Percentiles rank a stretch among this genome's conserved stretches.
These are phyloP conservation scores for Graphiopsis chlorocephala DNA, from an alignment of 2,329 filamentous ascomycete species.

Conservation along the genomic window DNA sequence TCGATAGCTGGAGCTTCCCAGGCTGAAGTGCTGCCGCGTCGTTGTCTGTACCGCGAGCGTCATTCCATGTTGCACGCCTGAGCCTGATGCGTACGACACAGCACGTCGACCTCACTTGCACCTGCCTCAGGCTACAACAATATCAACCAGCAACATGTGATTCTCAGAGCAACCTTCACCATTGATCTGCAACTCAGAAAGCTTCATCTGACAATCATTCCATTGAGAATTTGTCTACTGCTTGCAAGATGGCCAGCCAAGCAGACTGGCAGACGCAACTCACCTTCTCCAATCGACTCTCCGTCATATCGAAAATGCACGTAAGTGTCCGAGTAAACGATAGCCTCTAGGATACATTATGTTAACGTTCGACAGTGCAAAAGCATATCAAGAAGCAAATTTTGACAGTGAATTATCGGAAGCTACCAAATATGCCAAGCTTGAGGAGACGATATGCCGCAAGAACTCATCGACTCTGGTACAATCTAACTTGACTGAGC, in stretches of 20 bases:
- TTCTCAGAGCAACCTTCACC: not conserved
- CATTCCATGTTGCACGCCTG: not conserved
- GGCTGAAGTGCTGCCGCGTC: conserved; percentile 5
- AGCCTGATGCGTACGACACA: not conserved
- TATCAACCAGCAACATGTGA: not conserved
- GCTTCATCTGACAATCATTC: not conserved
- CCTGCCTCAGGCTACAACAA: not conserved
- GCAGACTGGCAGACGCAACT: conserved; percentile 42
- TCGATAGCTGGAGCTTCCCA: conserved; percentile 2
- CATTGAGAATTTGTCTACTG: too few species aligned
- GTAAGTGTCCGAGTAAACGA: conserved; percentile 27
- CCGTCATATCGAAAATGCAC: conserved; percentile 49
- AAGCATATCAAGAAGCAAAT: conserved; percentile 47
- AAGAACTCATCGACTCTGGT: conserved; percentile 58
- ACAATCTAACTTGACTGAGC: conserved; percentile 20
- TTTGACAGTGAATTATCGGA: conserved; percentile 46
- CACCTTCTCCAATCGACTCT: conserved; percentile 46
- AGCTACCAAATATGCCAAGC: conserved; percentile 59
- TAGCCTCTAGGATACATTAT: not conserved
- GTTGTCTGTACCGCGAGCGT: not conserved
- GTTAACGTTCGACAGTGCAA: conserved; percentile 39
- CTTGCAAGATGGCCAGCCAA: not conserved
- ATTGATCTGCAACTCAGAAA: too few species aligned
- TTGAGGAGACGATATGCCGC: conserved; percentile 64
- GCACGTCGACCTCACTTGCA: not conserved